Conservation (phyloP, 495 filamentous ascomycete genomes). For the Chlorociboria aeruginascens region DNA sequence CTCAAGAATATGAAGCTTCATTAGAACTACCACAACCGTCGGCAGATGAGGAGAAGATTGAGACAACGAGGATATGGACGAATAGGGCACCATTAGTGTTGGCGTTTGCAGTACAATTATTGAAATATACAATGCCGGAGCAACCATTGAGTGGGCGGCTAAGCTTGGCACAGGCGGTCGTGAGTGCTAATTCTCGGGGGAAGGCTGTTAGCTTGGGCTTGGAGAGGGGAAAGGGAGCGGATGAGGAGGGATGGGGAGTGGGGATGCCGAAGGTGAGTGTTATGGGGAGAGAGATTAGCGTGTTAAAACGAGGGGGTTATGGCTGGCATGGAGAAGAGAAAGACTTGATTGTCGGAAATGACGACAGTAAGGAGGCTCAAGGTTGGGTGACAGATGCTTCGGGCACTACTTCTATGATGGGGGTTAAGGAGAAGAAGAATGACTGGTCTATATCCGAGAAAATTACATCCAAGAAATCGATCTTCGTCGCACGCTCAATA, state of each 20-base stretch:
- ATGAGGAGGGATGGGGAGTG: conserved; percentile 59
- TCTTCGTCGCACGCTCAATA: conserved; percentile 36
- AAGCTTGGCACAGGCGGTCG: conserved; percentile 67
- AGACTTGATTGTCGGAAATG: not conserved
- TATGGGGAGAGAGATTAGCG: conserved; percentile 58
- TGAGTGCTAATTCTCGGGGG: conserved; percentile 62
- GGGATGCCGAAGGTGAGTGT: conserved; percentile 61
- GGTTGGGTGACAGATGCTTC: too few species aligned
- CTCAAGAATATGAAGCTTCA: conserved; percentile 51
- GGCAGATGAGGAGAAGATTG: conserved; percentile 46
- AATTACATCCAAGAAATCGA: conserved; percentile 35
- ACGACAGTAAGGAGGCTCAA: not conserved
- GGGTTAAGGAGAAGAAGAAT: conserved; percentile 10
- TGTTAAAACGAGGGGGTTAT: conserved; percentile 69
- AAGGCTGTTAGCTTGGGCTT: conserved; percentile 67
- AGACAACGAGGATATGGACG: conserved; percentile 46
- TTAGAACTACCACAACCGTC: conserved; percentile 46
- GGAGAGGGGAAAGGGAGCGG: conserved; percentile 51
- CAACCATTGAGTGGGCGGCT: conserved; percentile 72
- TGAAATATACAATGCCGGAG: conserved; percentile 70
- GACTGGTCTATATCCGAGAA: conserved; percentile 28
- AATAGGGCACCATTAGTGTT: conserved; percentile 74
- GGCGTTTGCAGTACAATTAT: conserved; percentile 61
- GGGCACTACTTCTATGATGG: not conserved
- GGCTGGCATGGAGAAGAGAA: conserved; percentile 32